These are phyloP conservation scores for Curvularia lunata DNA, from an alignment of 2,329 filamentous ascomycete genomes.

Conservation along the genomic window DNA sequence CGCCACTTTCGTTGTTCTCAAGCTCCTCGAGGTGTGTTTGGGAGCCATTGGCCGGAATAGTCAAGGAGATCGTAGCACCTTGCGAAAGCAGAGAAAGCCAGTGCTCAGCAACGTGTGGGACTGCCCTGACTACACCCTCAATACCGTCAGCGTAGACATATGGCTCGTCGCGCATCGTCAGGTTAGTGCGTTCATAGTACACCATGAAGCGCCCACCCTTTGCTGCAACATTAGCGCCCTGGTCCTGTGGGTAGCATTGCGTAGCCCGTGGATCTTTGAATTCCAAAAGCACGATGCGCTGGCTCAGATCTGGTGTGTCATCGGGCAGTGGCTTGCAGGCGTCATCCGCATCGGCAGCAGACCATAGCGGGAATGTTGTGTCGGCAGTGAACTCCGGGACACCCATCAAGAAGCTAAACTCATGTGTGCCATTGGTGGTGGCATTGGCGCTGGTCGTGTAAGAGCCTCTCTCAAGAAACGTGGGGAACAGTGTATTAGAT, in stretches of 20 bases:
- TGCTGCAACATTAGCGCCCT: slow-evolving; percentile 44
- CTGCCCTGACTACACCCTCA: slow-evolving; percentile 14
- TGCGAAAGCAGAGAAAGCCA: slow-evolving; percentile 23
- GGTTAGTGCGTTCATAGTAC: slow-evolving; percentile 19
- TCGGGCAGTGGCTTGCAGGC: slow-evolving; percentile 61
- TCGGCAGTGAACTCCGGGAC: slow-evolving; percentile 37
- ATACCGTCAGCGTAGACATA: slow-evolving; percentile 24
- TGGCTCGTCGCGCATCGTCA: slow-evolving; percentile 24
- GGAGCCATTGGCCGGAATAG: slow-evolving; percentile 18
- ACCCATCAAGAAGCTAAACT: slow-evolving; percentile 44
- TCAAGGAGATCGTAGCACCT: slow-evolving; percentile 19
- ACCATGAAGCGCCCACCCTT: slow-evolving; percentile 62
- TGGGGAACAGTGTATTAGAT: slow-evolving; percentile 43
- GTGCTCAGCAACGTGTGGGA: slow-evolving; percentile 17
- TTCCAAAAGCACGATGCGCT: slow-evolving; percentile 56
- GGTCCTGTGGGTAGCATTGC: slow-evolving; percentile 23
- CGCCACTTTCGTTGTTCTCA: slow-evolving; percentile 22
- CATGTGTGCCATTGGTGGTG: slow-evolving; percentile 27
- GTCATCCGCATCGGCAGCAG: slow-evolving; percentile 55
- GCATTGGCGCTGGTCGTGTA: slow-evolving; percentile 44
- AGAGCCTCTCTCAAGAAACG: slow-evolving; percentile 14
- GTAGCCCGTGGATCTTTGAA: slow-evolving; percentile 20
- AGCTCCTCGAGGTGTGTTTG: slow-evolving; percentile 19
- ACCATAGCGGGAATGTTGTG: slow-evolving; percentile 34
- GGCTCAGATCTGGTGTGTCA: slow-evolving; percentile 63